phyloP scores from a whole-genome alignment of 371 early-diverging fungal species.

The Rhizopus microsporus region DNA sequence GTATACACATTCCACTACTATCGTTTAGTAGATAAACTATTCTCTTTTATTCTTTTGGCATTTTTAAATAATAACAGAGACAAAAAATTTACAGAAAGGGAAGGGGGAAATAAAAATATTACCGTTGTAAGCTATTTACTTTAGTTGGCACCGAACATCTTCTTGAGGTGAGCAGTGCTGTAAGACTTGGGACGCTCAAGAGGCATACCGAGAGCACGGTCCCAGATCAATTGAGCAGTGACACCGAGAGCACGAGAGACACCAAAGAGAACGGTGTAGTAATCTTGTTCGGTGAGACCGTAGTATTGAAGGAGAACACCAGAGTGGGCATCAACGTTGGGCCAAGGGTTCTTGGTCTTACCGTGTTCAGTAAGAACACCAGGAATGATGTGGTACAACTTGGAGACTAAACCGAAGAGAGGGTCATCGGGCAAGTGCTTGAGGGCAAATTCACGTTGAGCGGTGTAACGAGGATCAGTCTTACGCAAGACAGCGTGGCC shows the following conservation, averaged over 20 bases:
- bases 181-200: constrained; percentile 96
- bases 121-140: not conserved
- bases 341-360: constrained; percentile 99
- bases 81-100: constrained; percentile 2
- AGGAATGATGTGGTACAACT: constrained; percentile 96
- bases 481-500: constrained; percentile 97
- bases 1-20: no score
- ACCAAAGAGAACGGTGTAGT: constrained; percentile 98
- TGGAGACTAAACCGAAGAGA: constrained; percentile 94
- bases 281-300: constrained; percentile 97
- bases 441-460: constrained; percentile 98
- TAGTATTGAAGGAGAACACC: constrained; percentile 97
- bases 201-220: constrained; percentile 93
- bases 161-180: constrained; percentile 83
- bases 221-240: constrained; percentile 94
- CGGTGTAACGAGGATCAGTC: constrained; percentile 97
- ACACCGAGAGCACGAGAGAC: constrained; percentile 97
- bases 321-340: constrained; percentile 98
- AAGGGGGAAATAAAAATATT: not conserved
- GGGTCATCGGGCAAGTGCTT: constrained; percentile 97
- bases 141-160: constrained; percentile 69
- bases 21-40: no score
- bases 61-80: not conserved
- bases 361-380: constrained; percentile 97
- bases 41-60: not conserved